A percentile compares a stretch with the other conserved stretches of the same genome.
Evolutionary conservation across 2,329 filamentous ascomycete species (phyloP).

Genomic region (Lasiodiplodia sp.): DNA sequence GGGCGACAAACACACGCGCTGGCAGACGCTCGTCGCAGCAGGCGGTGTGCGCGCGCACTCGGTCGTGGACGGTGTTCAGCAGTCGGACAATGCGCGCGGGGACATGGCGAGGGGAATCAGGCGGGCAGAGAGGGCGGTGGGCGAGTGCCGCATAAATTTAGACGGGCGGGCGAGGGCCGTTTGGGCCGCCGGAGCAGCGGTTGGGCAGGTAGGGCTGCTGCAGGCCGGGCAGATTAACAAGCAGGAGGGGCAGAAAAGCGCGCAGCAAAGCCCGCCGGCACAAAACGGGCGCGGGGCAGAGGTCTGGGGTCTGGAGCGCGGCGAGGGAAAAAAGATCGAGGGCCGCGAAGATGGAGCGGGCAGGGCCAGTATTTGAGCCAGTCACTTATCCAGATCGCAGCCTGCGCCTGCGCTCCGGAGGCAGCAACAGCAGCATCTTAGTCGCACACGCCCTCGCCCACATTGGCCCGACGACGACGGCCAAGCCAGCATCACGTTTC

Average conservation of each 20-base stretch:
- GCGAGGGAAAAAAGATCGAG: slow-evolving; percentile 15
- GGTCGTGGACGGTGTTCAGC: slow-evolving; percentile 9
- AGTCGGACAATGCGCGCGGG: slow-evolving; percentile 22
- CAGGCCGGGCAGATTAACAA: slow-evolving; percentile 1
- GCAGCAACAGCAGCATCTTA: slow-evolving; percentile 10
- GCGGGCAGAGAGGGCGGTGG: slow-evolving; percentile 3
- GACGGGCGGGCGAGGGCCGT: slow-evolving; percentile 19
- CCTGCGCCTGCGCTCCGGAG: slow-evolving; percentile 13
- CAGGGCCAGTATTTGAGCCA: slow-evolving; percentile 7
- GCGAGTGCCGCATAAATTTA: slow-evolving; percentile 18
- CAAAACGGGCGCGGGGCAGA: slow-evolving; percentile 15
- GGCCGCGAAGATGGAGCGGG: slow-evolving; percentile 3
- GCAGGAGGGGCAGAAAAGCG: slow-evolving; percentile 15
- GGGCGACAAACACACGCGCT: neutral
- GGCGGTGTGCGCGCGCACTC: slow-evolving; percentile 16
- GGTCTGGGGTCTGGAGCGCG: slow-evolving; percentile 1
- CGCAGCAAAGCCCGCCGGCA: slow-evolving; percentile 6
- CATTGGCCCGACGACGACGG: slow-evolving; percentile 24
- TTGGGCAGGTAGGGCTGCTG: slow-evolving; percentile 27
- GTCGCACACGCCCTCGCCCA: slow-evolving; percentile 21
- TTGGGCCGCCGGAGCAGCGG: slow-evolving; percentile 11
- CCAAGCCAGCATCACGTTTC: slow-evolving; percentile 16
- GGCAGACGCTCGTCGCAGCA: slow-evolving; percentile 15
- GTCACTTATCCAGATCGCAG: slow-evolving; percentile 8
- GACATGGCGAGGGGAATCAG: slow-evolving; percentile 21